These are phyloP conservation scores for Hortiboletus flavorubellus DNA, from an alignment of 768 basidiomycete species.

Conservation along the genomic window DNA sequence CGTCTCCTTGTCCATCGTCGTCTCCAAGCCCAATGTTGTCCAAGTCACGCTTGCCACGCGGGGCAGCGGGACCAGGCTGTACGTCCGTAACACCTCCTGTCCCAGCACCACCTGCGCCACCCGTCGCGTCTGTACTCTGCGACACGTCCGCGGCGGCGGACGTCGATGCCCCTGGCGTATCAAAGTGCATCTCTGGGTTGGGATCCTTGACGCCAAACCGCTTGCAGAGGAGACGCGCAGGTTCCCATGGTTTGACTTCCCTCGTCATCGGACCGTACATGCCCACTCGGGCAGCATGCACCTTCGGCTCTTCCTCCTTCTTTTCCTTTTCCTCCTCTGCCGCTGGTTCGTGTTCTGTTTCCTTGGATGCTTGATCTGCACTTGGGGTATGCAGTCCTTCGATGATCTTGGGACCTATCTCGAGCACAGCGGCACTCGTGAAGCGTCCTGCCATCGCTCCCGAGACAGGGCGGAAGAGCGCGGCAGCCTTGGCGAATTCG, in stretches of 20 bases:
- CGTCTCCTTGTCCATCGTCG: constrained; percentile 84
- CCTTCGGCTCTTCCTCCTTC: constrained; percentile 71
- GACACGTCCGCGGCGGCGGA: constrained; percentile 16
- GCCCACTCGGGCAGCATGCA: constrained; percentile 76
- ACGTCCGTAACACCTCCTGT: background rate
- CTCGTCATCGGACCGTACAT: constrained; percentile 92
- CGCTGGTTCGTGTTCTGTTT: constrained; percentile 40
- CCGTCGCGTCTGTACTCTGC: constrained; percentile 2
- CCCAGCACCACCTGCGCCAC: background rate
- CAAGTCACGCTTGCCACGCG: constrained; percentile 51
- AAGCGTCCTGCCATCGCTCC: constrained; percentile 96
- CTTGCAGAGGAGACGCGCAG: constrained; percentile 84
- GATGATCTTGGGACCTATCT: constrained; percentile 54
- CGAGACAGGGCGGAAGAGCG: constrained; percentile 86
- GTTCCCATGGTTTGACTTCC: constrained; percentile 71
- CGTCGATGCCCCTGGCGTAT: constrained; percentile 27
- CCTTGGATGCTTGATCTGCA: constrained; percentile 34
- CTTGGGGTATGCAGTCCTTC: constrained; percentile 69
- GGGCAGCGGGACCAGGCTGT: background rate
- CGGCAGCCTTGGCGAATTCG: constrained; percentile 85
- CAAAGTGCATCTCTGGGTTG: constrained; percentile 49
- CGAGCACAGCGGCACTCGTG: constrained; percentile 74
- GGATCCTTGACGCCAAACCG: constrained; percentile 92
- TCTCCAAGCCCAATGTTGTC: constrained; percentile 88
- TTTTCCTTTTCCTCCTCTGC: constrained; percentile 36